phyloP scores from a whole-genome alignment of 805 yeast species.

The Saccharomycopsis selenospora region DNA sequence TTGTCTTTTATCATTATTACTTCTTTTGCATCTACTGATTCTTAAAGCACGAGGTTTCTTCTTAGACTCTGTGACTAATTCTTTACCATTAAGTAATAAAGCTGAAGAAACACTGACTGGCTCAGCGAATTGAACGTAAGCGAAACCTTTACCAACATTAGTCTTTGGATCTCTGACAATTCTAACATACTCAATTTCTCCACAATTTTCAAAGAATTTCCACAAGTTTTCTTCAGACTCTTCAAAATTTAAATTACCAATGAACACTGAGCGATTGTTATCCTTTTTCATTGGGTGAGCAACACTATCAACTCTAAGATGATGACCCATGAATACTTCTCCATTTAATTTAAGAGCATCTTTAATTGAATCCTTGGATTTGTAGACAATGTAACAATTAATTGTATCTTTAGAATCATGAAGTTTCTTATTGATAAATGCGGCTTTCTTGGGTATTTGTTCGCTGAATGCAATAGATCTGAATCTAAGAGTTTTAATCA shows the following conservation, averaged over 20 bases:
- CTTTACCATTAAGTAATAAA: constrained; percentile 64
- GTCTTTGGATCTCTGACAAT: constrained; percentile 88
- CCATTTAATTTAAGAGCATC: constrained; percentile 55
- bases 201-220: constrained; percentile 63
- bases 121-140: constrained; percentile 84
- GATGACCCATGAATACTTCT: constrained; percentile 57
- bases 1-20: constrained; percentile 26
- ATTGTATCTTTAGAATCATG: constrained; percentile 73
- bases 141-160: constrained; percentile 95
- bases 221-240: constrained; percentile 86
- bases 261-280: constrained; percentile 75
- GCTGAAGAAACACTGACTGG: constrained; percentile 73
- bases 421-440: constrained; percentile 68
- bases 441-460: constrained; percentile 84
- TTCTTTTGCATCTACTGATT: constrained; percentile 59
- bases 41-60: constrained; percentile 56
- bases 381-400: constrained; percentile 83
- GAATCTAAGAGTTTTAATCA: constrained; percentile 72
- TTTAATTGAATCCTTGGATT: constrained; percentile 37
- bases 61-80: constrained; percentile 33
- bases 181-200: constrained; percentile 78
- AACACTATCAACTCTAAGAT: constrained; percentile 87
- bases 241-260: constrained; percentile 91
- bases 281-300: constrained; percentile 86
- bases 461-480: constrained; percentile 88